Evolutionary conservation across 2,329 filamentous ascomycete genomes (phyloP), one percentile per base, ranked within the genome.

Genomic region (Helicocarpus griseus): DNA sequence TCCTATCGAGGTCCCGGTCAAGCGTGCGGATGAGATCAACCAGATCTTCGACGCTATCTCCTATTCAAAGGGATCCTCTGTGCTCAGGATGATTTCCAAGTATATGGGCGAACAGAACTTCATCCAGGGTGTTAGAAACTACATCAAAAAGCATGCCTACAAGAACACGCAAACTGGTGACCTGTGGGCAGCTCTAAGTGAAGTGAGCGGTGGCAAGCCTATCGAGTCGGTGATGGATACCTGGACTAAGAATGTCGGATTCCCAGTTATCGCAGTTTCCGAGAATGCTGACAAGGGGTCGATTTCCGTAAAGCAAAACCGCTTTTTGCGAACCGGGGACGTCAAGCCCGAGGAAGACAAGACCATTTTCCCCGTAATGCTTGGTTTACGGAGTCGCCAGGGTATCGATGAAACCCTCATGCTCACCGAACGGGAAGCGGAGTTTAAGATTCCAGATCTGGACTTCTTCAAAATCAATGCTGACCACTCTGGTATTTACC

Each of bases 41-140:
- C 90, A 97, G 73, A 97, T 97, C 60, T 97, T 97, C 61, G 91
- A 97, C 66, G 88, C 89, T 56, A 97, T 97, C 59, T 96, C 91
- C 1, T 97, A 97, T 72, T 90, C 89, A 51, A 97, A 97, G 75
- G 91, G 91, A 17, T 96, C 90, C 9, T 95, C 89, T 61, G 90
- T 97, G 31, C 78, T 97, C 55, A 87, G 91, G 65, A 97, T 97
- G 91, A 90, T 97, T 58, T 95, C 91, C 19, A 95, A 89, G 58
- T 94, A 95, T 63, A 77, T 97, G 22, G 91, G 91, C 48, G 91
- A 97, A 68, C 89, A 96, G 40, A 77, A 81, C 17, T 97, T 97
- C 77, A 82, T 97, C 65, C 87, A 96, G 67, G 91, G 91, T 64
- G 86, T 97, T 50, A 82, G 89, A 48, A 80, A 81, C 51, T 97